A percentile compares a stretch with the other conserved stretches of the same genome.
Evolutionary conservation across 148 eudicot genomes (phyloP).

Genomic region (Silene conica): DNA sequence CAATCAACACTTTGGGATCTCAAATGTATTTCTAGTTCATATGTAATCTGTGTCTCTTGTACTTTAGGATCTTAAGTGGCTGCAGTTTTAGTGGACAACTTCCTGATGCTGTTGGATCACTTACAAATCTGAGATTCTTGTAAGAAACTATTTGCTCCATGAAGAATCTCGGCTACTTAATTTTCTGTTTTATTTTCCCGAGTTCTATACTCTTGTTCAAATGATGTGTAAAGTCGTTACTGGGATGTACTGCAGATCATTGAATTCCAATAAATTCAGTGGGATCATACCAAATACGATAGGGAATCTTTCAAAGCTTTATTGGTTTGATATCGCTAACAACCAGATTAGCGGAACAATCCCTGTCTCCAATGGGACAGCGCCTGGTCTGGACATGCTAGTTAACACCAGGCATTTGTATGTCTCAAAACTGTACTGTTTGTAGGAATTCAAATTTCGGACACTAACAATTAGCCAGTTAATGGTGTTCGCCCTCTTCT

Average conservation of each 20-base stretch:
- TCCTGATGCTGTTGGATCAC: slow-evolving; percentile 18
- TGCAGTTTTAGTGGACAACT: slow-evolving; percentile 20
- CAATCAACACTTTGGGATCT: neutral
- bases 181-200: neutral
- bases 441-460: slow-evolving; percentile 5
- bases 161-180: neutral
- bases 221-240: neutral
- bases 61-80: slow-evolving; percentile 46
- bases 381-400: slow-evolving; percentile 60
- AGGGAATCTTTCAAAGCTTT: slow-evolving; percentile 47
- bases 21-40: neutral
- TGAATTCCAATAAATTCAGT: slow-evolving; percentile 58
- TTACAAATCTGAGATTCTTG: slow-evolving; percentile 17
- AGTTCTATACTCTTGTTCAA: neutral
- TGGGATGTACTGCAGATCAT: slow-evolving; percentile 42
- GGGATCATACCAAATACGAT: slow-evolving; percentile 51
- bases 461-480: no score
- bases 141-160: slow-evolving; percentile 6
- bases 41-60: neutral
- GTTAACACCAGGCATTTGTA: slow-evolving; percentile 63
- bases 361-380: slow-evolving; percentile 55
- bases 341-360: slow-evolving; percentile 53
- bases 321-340: slow-evolving; percentile 59
- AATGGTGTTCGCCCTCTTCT: no score
- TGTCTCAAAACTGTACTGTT: slow-evolving; percentile 17